These are phyloP conservation scores for Physaria fendleri DNA, from an alignment of 345 rosid genomes.

Conservation along the genomic window DNA sequence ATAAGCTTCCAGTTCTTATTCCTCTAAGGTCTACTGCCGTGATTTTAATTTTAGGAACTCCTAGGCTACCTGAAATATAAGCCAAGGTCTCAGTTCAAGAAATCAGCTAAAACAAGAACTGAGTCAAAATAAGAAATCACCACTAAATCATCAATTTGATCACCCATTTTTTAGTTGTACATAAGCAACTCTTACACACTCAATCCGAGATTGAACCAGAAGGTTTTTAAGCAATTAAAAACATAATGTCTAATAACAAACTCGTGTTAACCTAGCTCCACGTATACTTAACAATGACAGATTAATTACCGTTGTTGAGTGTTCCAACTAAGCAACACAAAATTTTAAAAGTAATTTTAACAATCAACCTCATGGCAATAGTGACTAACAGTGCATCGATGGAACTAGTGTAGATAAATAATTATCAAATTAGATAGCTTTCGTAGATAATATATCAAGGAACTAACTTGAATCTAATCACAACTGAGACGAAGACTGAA, in stretches of 20 bases:
- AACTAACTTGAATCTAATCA: too few relatives aligned
- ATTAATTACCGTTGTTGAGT: not conserved
- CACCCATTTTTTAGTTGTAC: not conserved
- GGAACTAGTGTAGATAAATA: too few relatives aligned
- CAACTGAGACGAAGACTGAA: too few relatives aligned
- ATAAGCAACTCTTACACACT: slow-evolving; percentile 4
- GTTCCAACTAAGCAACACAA: not conserved
- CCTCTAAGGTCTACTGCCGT: slow-evolving; percentile 14
- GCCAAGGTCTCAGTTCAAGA: not conserved
- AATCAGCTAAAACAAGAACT: not conserved
- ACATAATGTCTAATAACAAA: not conserved
- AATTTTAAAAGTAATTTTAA: not conserved
- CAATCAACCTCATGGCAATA: not conserved
- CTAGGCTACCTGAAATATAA: slow-evolving; percentile 32
- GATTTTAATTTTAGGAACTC: slow-evolving; percentile 28
- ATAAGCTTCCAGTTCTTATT: slow-evolving; percentile 20
- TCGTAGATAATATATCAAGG: too few relatives aligned
- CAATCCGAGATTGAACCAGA: not conserved
- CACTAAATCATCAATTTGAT: not conserved
- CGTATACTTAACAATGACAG: not conserved
- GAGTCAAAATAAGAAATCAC: not conserved
- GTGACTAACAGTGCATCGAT: not conserved
- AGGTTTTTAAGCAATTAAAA: not conserved
- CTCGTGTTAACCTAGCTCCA: not conserved
- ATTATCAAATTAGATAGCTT: not conserved